phyloP scores from a whole-genome alignment of 2,329 filamentous ascomycete genomes.

The Botrytis paeoniae region DNA sequence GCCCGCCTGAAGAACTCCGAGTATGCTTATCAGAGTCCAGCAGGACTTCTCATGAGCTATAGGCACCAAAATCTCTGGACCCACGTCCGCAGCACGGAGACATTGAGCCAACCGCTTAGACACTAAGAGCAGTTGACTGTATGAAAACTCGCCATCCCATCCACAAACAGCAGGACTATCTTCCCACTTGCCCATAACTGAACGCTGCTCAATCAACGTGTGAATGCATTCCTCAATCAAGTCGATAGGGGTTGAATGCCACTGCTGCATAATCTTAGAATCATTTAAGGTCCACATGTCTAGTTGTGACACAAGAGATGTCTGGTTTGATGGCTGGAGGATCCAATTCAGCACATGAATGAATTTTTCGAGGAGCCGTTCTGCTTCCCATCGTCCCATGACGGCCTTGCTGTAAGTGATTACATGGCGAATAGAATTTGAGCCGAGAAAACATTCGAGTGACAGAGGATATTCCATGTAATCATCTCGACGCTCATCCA shows the following conservation, averaged over 20 bases:
- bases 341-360: background rate
- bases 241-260: background rate
- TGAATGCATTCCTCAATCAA: background rate
- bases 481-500: background rate
- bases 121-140: background rate
- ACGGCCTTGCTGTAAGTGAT: background rate
- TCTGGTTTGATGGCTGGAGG: background rate
- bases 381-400: background rate
- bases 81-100: background rate
- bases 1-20: slow-evolving; percentile 35
- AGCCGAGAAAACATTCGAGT: background rate
- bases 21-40: slow-evolving; percentile 34
- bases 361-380: background rate
- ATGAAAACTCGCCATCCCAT: background rate
- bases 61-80: background rate
- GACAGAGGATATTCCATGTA: background rate
- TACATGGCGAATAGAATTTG: background rate
- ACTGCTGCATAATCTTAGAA: background rate
- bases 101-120: background rate
- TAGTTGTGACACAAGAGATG: background rate
- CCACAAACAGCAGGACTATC: background rate
- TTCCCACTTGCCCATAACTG: background rate
- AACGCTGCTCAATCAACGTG: background rate
- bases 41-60: slow-evolving; percentile 20
- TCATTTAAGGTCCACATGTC: background rate